A percentile compares a stretch with the other conserved stretches of the same genome.
phyloP scores from a whole-genome alignment of 2,329 filamentous ascomycete genomes.

The Ilyonectria robusta region DNA sequence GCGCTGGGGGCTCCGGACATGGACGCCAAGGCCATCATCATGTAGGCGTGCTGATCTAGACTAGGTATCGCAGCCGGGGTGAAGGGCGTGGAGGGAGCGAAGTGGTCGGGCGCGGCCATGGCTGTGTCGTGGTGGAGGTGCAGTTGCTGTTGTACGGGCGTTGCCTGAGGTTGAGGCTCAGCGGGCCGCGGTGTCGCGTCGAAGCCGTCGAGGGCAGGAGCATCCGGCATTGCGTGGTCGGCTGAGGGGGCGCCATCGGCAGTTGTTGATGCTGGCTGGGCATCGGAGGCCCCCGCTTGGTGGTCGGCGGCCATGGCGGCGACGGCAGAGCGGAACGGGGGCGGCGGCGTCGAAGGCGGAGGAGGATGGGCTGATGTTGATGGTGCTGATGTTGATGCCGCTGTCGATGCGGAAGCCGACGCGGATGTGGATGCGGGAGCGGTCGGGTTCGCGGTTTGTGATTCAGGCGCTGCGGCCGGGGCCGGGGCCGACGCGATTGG shows the following conservation, averaged over 20 bases:
- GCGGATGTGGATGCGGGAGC: slow-evolving; percentile 31
- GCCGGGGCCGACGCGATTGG: slow-evolving; percentile 26
- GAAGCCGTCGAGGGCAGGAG: slow-evolving; percentile 28
- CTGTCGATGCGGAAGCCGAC: slow-evolving; percentile 19
- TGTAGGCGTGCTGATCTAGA: slow-evolving; percentile 57
- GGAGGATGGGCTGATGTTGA: slow-evolving; percentile 29
- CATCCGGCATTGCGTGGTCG: slow-evolving; percentile 44
- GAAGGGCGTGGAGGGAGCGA: slow-evolving; percentile 53
- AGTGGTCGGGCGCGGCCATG: slow-evolving; percentile 44
- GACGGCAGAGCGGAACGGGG: slow-evolving; percentile 28
- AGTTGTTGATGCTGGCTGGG: slow-evolving; percentile 25
- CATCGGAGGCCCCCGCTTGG: slow-evolving; percentile 37
- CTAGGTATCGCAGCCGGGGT: slow-evolving; percentile 51
- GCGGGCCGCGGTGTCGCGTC: slow-evolving; percentile 27
- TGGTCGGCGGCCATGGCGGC: slow-evolving; percentile 29
- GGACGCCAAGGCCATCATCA: slow-evolving; percentile 62
- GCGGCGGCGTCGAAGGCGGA: slow-evolving; percentile 42
- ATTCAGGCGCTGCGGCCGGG: slow-evolving; percentile 26
- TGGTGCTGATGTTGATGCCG: slow-evolving; percentile 30
- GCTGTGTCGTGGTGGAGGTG: slow-evolving; percentile 32
- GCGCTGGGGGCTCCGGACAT: slow-evolving; percentile 55
- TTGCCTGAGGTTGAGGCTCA: slow-evolving; percentile 36
- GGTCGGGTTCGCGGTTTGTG: slow-evolving; percentile 36
- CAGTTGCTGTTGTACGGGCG: slow-evolving; percentile 40
- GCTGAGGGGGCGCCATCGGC: slow-evolving; percentile 28